These are phyloP conservation scores for Salix brachista DNA, from an alignment of 345 rosid species.

Conservation along the genomic window DNA sequence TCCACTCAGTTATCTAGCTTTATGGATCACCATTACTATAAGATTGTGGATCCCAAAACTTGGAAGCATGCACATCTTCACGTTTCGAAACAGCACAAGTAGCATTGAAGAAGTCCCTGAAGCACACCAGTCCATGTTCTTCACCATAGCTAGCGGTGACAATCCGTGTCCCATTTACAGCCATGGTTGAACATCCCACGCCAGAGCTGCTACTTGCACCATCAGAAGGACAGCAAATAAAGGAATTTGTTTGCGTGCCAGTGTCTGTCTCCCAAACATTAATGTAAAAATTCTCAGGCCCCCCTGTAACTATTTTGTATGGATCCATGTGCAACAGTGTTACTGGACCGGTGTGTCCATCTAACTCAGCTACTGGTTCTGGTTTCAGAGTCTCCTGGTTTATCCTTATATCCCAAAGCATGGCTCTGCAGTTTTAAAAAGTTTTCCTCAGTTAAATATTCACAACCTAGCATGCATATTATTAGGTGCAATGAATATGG, in stretches of 20 bases:
- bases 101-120: conserved; percentile 43
- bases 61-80: conserved; percentile 32
- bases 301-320: conserved; percentile 57
- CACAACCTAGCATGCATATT: no score
- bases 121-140: conserved; percentile 18
- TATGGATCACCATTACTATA: conserved; percentile 15
- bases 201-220: conserved; percentile 4
- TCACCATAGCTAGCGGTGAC: conserved; percentile 28
- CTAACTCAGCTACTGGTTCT: conserved; percentile 45
- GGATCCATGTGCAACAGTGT: conserved; percentile 46
- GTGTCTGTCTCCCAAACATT: conserved; percentile 55
- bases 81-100: conserved; percentile 20
- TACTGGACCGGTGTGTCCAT: conserved; percentile 49
- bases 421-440: conserved; percentile 40
- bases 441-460: not conserved
- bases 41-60: conserved; percentile 45
- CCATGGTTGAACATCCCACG: conserved; percentile 47
- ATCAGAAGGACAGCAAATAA: conserved; percentile 26
- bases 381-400: conserved; percentile 30
- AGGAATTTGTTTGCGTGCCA: conserved; percentile 39
- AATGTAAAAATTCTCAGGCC: conserved; percentile 31
- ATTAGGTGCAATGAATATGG: no score
- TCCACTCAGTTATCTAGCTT: not conserved
- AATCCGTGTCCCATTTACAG: conserved; percentile 41
- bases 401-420: conserved; percentile 61